A percentile compares a stretch with the other conserved stretches of the same genome.
These are phyloP conservation scores for Xylariaceae sp. DNA, from an alignment of 2,329 filamentous ascomycete genomes.

Conservation along the genomic window DNA sequence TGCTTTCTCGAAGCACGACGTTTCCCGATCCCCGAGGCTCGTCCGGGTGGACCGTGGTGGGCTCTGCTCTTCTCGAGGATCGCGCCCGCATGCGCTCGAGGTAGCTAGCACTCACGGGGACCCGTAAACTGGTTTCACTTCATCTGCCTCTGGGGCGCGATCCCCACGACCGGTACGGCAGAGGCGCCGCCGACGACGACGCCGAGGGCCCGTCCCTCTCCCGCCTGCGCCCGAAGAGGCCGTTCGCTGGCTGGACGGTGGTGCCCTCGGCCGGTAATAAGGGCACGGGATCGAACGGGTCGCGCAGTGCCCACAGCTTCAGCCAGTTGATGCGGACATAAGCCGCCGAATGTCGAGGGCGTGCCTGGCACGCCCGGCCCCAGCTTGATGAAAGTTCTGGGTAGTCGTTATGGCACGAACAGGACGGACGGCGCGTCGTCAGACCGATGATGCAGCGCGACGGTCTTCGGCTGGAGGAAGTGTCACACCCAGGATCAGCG, in stretches of 20 bases:
- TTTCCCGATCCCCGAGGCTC: no score
- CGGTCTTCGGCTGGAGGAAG: slow-evolving; percentile 41
- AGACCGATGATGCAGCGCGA: slow-evolving; percentile 45
- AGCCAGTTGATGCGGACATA: slow-evolving; percentile 71
- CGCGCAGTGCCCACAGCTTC: slow-evolving; percentile 62
- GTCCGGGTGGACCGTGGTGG: no score
- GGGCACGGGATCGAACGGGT: slow-evolving; percentile 59
- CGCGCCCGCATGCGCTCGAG: slow-evolving; percentile 58
- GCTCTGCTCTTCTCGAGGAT: slow-evolving; percentile 76
- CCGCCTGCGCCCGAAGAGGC: no score
- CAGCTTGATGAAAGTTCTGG: slow-evolving; percentile 66
- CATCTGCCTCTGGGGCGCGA: slow-evolving; percentile 71
- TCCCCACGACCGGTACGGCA: not conserved
- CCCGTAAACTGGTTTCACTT: slow-evolving; percentile 66
- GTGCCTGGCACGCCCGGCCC: slow-evolving; percentile 81
- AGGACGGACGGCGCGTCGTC: slow-evolving; percentile 43
- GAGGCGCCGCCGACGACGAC: no score
- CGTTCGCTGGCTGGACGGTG: slow-evolving; percentile 47
- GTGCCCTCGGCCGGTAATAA: slow-evolving; percentile 45
- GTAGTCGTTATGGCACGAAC: slow-evolving; percentile 65
- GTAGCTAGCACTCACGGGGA: slow-evolving; percentile 45
- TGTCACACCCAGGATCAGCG: slow-evolving; percentile 49
- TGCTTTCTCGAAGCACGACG: no score
- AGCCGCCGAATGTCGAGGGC: slow-evolving; percentile 63
- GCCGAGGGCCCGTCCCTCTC: no score